phyloP scores from a whole-genome alignment of 352 stramenopile genomes.

The Blastocystis sp. region DNA sequence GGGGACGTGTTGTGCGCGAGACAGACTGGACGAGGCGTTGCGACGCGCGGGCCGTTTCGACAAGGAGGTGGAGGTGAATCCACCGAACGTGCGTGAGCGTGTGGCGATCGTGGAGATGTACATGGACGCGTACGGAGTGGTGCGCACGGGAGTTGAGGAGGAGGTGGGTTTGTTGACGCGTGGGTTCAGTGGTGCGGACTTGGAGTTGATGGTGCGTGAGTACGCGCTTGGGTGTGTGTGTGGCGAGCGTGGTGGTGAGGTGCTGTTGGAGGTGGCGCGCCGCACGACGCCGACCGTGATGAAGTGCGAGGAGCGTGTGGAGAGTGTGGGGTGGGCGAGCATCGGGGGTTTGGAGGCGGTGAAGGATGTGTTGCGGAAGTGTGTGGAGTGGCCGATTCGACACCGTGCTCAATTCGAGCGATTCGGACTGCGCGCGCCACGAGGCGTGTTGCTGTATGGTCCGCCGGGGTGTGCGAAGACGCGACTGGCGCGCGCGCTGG shows the following conservation, averaged over 20 bases:
- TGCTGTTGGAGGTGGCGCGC: neutral
- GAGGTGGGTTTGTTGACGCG: conserved; percentile 87
- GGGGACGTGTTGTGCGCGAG: conserved; percentile 87
- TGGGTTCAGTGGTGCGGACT: conserved; percentile 87
- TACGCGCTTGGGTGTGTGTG: neutral
- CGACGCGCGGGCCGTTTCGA: conserved; percentile 91
- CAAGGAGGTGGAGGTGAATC: conserved; percentile 89
- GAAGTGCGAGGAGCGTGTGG: conserved; percentile 19
- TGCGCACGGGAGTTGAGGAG: conserved; percentile 76
- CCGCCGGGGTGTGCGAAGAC: conserved; percentile 86
- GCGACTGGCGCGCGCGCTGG: conserved; percentile 81
- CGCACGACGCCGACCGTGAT: conserved; percentile 11
- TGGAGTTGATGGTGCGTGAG: conserved; percentile 77
- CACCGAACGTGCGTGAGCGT: conserved; percentile 86
- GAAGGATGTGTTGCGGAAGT: conserved; percentile 88
- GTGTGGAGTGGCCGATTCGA: conserved; percentile 83
- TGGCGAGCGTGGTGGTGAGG: neutral
- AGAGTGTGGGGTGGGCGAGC: conserved; percentile 81
- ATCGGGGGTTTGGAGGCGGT: conserved; percentile 93
- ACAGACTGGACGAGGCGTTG: conserved; percentile 89
- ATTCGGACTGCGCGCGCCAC: conserved; percentile 76
- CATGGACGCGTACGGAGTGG: conserved; percentile 73
- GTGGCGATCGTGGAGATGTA: conserved; percentile 87
- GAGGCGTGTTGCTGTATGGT: conserved; percentile 83
- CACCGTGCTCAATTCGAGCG: conserved; percentile 78